phyloP scores from a whole-genome alignment of 139 green algal species.

The Tetraselmis chui region DNA sequence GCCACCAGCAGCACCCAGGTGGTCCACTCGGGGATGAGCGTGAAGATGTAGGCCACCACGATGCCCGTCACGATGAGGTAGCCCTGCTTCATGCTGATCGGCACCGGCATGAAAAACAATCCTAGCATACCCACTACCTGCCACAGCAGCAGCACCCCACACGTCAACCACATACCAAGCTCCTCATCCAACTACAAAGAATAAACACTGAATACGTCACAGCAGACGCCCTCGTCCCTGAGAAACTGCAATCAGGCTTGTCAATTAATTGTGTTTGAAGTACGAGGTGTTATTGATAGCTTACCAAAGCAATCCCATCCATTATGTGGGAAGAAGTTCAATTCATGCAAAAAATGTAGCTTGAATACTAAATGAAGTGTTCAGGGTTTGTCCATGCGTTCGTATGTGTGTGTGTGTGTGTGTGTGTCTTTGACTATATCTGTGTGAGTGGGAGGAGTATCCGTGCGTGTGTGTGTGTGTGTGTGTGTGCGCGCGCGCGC shows the following conservation, averaged over 20 bases:
- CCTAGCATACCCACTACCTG: conserved; percentile 73
- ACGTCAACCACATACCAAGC: neutral
- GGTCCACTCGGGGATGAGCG: conserved; percentile 92
- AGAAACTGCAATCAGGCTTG: neutral
- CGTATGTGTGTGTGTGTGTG: too few species aligned
- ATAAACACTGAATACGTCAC: neutral
- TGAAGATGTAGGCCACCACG: conserved; percentile 90
- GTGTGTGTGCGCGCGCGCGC: too few species aligned
- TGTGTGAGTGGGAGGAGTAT: too few species aligned
- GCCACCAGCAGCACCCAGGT: conserved; percentile 86
- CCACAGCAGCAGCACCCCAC: neutral
- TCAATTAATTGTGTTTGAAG: neutral
- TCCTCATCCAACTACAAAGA: neutral
- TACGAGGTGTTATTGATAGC: too few species aligned
- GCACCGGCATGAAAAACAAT: conserved; percentile 81
- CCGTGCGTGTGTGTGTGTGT: too few species aligned
- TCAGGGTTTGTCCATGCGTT: too few species aligned
- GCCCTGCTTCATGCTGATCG: conserved; percentile 78
- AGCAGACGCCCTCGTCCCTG: neutral
- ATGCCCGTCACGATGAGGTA: conserved; percentile 82
- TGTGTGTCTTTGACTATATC: too few species aligned
- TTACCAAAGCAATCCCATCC: too few species aligned
- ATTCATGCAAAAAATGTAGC: neutral
- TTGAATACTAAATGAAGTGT: too few species aligned
- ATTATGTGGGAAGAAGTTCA: too few species aligned